Base-by-base conservation (phyloP, 306 rosid species). In the Pterocarpus macrocarpus region DNA sequence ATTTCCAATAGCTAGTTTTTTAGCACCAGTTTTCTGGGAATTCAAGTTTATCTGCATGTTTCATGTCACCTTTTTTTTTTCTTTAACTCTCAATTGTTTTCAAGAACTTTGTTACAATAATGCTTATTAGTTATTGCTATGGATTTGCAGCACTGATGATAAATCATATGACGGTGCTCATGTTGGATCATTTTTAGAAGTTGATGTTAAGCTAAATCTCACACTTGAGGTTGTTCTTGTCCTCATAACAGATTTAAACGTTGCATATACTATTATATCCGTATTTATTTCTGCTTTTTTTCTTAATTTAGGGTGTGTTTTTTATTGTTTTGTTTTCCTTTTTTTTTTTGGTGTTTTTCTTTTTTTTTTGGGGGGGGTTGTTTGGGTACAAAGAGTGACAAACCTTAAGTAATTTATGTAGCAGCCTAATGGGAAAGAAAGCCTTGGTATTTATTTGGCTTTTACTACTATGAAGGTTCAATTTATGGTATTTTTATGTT, bases 211-310 rank as follows among this genome's bases (percentile, higher is more conserved):
- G 83, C 76, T 95, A 84, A 83, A 86, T 75, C 92, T 95, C 83
- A 86, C 92, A 38, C 93, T 95, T 43, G 97, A 93, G 98, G 99
- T 95, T 79, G 80, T 80, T 75, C 73, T 73, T 77, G 16, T 84
- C 74, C 64, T 85, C 61, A 73, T 44, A 69, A 75, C 43, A 67
- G 52, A 53, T 53, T 52, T 47, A 68, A 28, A 43, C 16, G 47
- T 64, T 13, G n/a, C 41, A 36, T 82, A 10, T 71, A 15, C 33
- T 53, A 52, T 65, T 64, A 17, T 39, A 73, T 56, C 55, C 32
- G 49, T 64, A 56, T 53, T 41, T 28, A 28, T 69, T 75, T 70
- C 52, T 56, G 8, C 1, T 22, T 22, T 22, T 22, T 22, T 22
- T 22, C 28, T 22, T 22, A 22, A 22, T 22, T 22, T 22, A 22